Evolutionary conservation across 805 yeast species (phyloP).

Genomic region (Yarrowia keelungensis): DNA sequence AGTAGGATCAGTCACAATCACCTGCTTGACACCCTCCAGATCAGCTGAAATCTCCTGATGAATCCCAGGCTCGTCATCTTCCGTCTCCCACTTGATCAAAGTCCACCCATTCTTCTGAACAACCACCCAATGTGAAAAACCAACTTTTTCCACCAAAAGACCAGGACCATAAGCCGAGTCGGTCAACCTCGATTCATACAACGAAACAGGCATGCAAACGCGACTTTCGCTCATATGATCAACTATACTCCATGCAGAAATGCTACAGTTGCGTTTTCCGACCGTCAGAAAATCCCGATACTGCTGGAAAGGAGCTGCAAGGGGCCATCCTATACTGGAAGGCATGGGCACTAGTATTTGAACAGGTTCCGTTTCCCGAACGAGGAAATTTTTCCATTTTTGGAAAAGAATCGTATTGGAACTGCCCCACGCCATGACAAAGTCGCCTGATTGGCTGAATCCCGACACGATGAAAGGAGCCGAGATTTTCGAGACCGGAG

Average conservation of each 20-base stretch:
- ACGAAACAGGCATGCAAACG: constrained; percentile 11
- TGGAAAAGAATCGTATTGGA: constrained; percentile 20
- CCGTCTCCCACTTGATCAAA: constrained; percentile 32
- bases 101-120: constrained; percentile 36
- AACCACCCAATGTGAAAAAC: constrained; percentile 32
- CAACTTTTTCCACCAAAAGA: constrained; percentile 25
- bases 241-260: constrained; percentile 16
- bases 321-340: constrained; percentile 11
- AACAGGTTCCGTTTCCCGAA: neutral
- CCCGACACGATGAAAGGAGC: constrained; percentile 3
- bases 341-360: constrained; percentile 16
- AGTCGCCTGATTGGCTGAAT: constrained; percentile 10
- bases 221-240: constrained; percentile 2
- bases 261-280: constrained; percentile 19
- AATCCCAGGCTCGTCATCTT: constrained; percentile 28
- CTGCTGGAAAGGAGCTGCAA: constrained; percentile 28
- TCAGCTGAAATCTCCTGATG: constrained; percentile 37
- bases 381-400: neutral
- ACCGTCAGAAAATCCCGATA: constrained; percentile 31
- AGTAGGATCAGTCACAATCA: neutral
- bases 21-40: constrained; percentile 25
- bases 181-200: constrained; percentile 14
- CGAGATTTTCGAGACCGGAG: constrained; percentile 7
- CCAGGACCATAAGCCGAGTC: constrained; percentile 14
- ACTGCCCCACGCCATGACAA: constrained; percentile 15